Conservation (phyloP, 1,284 basidiomycete species). For the Schizophyllum commune region DNA sequence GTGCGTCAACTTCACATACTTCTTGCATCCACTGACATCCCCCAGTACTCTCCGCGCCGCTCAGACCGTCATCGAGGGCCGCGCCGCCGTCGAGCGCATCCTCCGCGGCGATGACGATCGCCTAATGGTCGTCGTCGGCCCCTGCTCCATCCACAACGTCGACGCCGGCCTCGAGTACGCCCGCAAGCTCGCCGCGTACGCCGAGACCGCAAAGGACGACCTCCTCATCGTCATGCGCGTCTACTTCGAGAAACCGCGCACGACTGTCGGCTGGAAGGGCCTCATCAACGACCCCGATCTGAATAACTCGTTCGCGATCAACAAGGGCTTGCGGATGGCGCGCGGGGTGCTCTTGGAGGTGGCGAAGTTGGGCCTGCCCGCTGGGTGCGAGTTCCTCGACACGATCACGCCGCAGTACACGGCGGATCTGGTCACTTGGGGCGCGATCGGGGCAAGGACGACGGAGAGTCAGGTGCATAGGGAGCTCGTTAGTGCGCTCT, state of each 20-base stretch:
- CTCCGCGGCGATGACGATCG: conserved; percentile 84
- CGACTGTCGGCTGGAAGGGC: conserved; percentile 98
- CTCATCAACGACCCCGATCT: conserved; percentile 93
- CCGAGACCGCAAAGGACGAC: conserved; percentile 75
- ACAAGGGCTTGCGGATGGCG: conserved; percentile 91
- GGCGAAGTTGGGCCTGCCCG: conserved; percentile 78
- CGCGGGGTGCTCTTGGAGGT: conserved; percentile 85
- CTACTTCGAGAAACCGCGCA: conserved; percentile 95
- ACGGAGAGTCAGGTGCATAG: conserved; percentile 97
- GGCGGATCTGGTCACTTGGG: conserved; percentile 94
- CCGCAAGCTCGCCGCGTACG: conserved; percentile 71
- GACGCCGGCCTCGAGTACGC: conserved; percentile 84
- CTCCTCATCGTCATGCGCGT: conserved; percentile 95
- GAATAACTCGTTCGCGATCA: conserved; percentile 87
- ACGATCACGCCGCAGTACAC: conserved; percentile 87
- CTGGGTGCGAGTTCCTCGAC: conserved; percentile 86
- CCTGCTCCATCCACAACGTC: conserved; percentile 89
- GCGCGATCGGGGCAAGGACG: conserved; percentile 93
- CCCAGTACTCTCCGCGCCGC: conserved; percentile 61
- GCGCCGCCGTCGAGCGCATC: conserved; percentile 70
- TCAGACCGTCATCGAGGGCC: conserved; percentile 82
- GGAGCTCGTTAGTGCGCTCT: conserved; percentile 76
- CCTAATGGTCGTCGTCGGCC: conserved; percentile 83
- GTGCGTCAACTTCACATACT: conserved; percentile 29
- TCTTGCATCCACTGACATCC: conserved; percentile 9